Evolutionary conservation across 2,329 filamentous ascomycete genomes (phyloP).

Genomic region (Pseudogymnoascus sp.): DNA sequence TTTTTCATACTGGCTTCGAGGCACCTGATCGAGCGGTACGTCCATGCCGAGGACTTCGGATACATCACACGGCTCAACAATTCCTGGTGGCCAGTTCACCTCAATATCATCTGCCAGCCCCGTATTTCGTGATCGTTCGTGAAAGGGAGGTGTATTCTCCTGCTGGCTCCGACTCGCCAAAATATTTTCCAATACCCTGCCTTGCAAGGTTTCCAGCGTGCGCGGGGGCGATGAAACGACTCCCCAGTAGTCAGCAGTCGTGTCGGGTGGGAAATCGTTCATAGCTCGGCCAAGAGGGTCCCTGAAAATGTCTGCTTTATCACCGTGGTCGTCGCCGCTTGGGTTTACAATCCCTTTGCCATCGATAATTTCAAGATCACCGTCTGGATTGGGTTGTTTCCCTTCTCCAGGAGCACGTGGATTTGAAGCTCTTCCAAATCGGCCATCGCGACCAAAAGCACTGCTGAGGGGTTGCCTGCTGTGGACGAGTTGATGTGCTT

Average conservation of each 20-base stretch:
- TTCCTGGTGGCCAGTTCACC: not conserved
- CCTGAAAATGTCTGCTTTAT: not conserved
- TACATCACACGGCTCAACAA: slow-evolving; percentile 2
- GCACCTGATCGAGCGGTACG: not conserved
- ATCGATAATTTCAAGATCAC: slow-evolving; percentile 56
- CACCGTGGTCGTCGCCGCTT: slow-evolving; percentile 44
- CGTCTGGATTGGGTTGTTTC: slow-evolving; percentile 54
- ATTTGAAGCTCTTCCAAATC: slow-evolving; percentile 55
- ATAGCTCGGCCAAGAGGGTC: not conserved
- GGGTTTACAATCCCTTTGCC: slow-evolving; percentile 51
- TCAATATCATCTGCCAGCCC: not conserved
- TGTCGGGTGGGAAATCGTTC: not conserved
- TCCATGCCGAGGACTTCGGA: slow-evolving; percentile 2
- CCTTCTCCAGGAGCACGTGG: slow-evolving; percentile 50
- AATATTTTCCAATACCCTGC: not conserved
- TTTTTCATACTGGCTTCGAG: not conserved
- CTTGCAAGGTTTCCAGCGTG: not conserved
- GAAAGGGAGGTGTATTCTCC: not conserved
- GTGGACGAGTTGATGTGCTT: slow-evolving; percentile 67
- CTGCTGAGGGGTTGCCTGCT: slow-evolving; percentile 69
- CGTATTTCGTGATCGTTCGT: not conserved
- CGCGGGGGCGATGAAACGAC: not conserved
- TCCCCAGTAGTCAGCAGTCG: not conserved
- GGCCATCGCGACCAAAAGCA: slow-evolving; percentile 63
- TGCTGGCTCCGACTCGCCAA: not conserved